phyloP scores from a whole-genome alignment of 257 asterid species.

The Coffea canephora region DNA sequence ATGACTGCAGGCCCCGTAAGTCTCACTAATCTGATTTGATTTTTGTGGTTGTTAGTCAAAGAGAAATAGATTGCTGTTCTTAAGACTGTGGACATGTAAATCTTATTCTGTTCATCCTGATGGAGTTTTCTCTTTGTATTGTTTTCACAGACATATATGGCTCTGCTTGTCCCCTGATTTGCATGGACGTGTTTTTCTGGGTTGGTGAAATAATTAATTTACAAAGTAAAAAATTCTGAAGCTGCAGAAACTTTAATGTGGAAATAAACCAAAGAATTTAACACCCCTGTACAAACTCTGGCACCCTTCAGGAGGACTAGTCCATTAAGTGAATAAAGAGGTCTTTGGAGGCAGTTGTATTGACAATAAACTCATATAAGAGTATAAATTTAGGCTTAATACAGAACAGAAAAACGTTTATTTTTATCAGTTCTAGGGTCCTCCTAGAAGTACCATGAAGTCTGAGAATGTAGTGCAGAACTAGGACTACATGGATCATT shows the following conservation, averaged over 20 bases:
- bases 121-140: background rate
- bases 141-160: background rate
- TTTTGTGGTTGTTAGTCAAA: background rate
- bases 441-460: background rate
- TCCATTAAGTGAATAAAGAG: background rate
- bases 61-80: background rate
- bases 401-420: background rate
- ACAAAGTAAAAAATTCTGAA: background rate
- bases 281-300: background rate
- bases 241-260: background rate
- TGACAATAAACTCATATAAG: background rate
- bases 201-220: background rate
- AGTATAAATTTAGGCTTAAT: background rate
- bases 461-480: background rate
- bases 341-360: background rate
- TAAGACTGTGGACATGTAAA: background rate
- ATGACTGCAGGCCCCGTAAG: background rate
- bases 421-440: background rate
- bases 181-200: background rate
- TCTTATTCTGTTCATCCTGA: background rate
- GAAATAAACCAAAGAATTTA: background rate
- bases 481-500: background rate
- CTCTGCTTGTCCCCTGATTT: background rate
- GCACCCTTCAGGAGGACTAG: background rate
- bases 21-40: background rate